phyloP scores from a whole-genome alignment of 2,329 filamentous ascomycete species.

The Penicillium sp. region DNA sequence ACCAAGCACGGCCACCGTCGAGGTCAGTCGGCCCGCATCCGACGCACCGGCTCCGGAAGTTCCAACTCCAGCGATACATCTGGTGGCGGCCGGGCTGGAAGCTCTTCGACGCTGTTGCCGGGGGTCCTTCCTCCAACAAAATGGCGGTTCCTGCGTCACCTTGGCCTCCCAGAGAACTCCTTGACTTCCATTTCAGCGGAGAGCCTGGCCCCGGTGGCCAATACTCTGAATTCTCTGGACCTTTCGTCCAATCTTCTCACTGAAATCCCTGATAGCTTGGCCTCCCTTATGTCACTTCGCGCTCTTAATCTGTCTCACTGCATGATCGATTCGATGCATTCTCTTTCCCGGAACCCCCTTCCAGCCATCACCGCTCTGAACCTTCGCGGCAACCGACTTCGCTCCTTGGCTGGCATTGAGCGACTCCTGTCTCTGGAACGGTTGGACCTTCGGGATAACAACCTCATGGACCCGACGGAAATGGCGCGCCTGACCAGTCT shows the following conservation, averaged over 20 bases:
- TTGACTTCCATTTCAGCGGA: conserved; percentile 74
- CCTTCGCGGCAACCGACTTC: conserved; percentile 81
- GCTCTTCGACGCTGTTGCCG: conserved; percentile 73
- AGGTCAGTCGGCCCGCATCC: conserved; percentile 68
- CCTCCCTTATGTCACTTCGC: conserved; percentile 80
- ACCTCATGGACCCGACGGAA: conserved; percentile 85
- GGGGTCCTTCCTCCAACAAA: conserved; percentile 78
- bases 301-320: conserved; percentile 93
- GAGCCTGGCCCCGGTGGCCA: conserved; percentile 78
- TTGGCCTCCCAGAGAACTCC: conserved; percentile 88
- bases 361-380: conserved; percentile 94
- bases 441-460: conserved; percentile 88
- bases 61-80: conserved; percentile 74
- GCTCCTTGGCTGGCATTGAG: conserved; percentile 86
- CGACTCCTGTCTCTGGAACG: conserved; percentile 84
- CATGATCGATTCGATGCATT: conserved; percentile 95
- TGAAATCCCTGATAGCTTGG: conserved; percentile 90
- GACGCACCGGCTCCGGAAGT: conserved; percentile 86
- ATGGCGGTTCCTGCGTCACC: conserved; percentile 90
- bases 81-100: conserved; percentile 56
- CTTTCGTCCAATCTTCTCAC: conserved; percentile 89
- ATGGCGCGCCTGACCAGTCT: conserved; percentile 85
- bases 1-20: conserved; percentile 70
- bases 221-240: conserved; percentile 87
- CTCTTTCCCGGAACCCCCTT: conserved; percentile 75